These are phyloP conservation scores for Rhynchosporium secalis DNA, from an alignment of 2,329 filamentous ascomycete species.

Conservation along the genomic window DNA sequence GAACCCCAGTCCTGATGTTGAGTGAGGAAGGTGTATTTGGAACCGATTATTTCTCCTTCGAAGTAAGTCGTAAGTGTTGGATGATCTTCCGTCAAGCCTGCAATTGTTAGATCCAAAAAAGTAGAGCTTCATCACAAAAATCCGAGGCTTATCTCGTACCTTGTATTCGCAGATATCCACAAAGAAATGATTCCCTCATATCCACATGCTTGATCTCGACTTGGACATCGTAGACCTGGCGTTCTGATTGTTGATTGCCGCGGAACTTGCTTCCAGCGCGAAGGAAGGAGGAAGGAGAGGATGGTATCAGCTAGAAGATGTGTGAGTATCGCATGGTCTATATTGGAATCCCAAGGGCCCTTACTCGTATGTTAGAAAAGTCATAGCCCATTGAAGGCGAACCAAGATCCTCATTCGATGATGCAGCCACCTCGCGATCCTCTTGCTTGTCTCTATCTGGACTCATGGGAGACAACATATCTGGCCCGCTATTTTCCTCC, in stretches of 20 bases:
- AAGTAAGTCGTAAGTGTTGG: constrained; percentile 98
- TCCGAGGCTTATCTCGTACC: constrained; percentile 50
- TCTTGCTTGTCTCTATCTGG: constrained; percentile 43
- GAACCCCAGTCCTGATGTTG: constrained; percentile 89
- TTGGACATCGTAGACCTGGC: constrained; percentile 90
- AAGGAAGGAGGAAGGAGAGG: constrained; percentile 81
- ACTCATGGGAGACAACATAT: constrained; percentile 41
- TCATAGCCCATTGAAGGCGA: constrained; percentile 53
- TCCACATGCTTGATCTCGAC: constrained; percentile 97
- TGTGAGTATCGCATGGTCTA: constrained; percentile 16
- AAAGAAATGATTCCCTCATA: constrained; percentile 89
- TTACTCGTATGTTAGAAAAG: constrained; percentile 56
- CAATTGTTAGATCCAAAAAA: constrained; percentile 21
- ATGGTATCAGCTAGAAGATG: constrained; percentile 53
- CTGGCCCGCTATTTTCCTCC: constrained; percentile 39
- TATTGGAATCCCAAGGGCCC: constrained; percentile 30
- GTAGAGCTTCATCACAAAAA: background rate
- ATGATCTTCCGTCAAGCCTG: constrained; percentile 91
- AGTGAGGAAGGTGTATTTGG: constrained; percentile 91
- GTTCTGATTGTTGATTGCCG: constrained; percentile 90
- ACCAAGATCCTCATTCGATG: constrained; percentile 38
- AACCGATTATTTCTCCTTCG: constrained; percentile 95
- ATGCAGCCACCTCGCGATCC: constrained; percentile 39
- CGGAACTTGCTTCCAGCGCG: constrained; percentile 84
- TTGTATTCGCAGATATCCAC: constrained; percentile 93